Percentiles rank a stretch among this genome's conserved stretches.
Evolutionary conservation across 257 asterid genomes (phyloP).

Genomic region (Solanum rostratum): DNA sequence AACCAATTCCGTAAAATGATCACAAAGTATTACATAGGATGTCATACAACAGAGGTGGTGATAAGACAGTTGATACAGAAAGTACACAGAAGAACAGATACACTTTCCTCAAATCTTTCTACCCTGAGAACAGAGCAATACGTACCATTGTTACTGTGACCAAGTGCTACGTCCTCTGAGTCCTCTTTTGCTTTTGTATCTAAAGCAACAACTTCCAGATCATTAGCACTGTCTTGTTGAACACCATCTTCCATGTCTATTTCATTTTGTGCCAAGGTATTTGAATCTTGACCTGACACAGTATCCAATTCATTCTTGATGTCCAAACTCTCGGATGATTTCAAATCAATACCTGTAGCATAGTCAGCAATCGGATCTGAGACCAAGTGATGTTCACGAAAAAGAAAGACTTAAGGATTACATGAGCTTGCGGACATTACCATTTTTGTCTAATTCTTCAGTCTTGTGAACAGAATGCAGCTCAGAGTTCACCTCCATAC

Average conservation of each 20-base stretch:
- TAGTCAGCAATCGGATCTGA: background rate
- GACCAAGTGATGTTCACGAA: background rate
- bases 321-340: background rate
- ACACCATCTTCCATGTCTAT: background rate
- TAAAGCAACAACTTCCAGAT: background rate
- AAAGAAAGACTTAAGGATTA: background rate
- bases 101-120: background rate
- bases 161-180: background rate
- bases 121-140: background rate
- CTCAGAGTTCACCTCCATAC: constrained; percentile 3
- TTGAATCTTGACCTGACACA: background rate
- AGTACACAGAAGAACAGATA: background rate
- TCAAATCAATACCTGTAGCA: background rate
- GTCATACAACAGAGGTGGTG: background rate
- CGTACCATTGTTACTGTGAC: background rate
- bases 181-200: background rate
- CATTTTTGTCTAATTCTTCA: constrained; percentile 21
- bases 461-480: constrained; percentile 9
- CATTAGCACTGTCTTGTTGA: background rate
- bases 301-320: background rate
- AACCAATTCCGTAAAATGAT: background rate
- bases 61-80: background rate
- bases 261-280: background rate
- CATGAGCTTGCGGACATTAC: constrained; percentile 11
- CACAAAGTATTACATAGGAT: background rate